These are phyloP conservation scores for Edaphochlamys debaryana DNA, from an alignment of 139 green algal species.

Conservation along the genomic window DNA sequence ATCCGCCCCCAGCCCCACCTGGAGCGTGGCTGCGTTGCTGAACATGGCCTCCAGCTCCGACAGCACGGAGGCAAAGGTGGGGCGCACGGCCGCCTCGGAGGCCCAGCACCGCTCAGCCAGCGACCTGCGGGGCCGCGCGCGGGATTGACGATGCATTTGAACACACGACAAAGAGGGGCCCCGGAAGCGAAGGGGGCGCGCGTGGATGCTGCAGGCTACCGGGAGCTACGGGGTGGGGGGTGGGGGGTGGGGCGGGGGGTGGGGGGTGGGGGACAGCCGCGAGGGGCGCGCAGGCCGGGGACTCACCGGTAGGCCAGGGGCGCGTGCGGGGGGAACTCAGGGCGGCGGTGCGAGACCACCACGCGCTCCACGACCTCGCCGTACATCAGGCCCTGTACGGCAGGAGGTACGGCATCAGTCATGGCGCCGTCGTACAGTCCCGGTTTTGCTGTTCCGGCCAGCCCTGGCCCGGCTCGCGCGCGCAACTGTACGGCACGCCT, in stretches of 20 bases:
- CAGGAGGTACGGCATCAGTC: too few species aligned
- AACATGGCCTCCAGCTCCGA: constrained; percentile 8
- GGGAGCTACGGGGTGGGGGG: not conserved
- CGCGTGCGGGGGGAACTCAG: constrained; percentile 25
- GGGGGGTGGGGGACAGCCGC: not conserved
- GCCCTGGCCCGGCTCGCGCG: too few species aligned
- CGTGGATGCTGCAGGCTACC: not conserved
- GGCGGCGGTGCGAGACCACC: constrained; percentile 31
- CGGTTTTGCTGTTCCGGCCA: too few species aligned
- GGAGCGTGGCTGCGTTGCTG: not conserved
- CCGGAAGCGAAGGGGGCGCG: not conserved
- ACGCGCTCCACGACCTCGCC: constrained; percentile 45
- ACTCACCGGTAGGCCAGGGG: not conserved
- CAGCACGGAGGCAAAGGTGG: constrained; percentile 2
- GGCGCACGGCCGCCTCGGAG: not conserved
- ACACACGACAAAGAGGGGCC: not conserved
- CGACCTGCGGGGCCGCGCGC: not conserved
- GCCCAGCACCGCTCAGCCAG: constrained; percentile 39
- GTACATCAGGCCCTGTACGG: constrained; percentile 46
- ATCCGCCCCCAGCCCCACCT: too few species aligned
- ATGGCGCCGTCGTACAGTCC: too few species aligned
- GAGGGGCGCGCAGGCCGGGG: too few species aligned
- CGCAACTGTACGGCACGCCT: too few species aligned
- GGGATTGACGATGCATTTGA: too few species aligned
- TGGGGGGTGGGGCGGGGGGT: not conserved